Evolutionary conservation across 805 yeast species (phyloP), one percentile per base, ranked within the genome.

Genomic region (Kregervanrija delftensis): DNA sequence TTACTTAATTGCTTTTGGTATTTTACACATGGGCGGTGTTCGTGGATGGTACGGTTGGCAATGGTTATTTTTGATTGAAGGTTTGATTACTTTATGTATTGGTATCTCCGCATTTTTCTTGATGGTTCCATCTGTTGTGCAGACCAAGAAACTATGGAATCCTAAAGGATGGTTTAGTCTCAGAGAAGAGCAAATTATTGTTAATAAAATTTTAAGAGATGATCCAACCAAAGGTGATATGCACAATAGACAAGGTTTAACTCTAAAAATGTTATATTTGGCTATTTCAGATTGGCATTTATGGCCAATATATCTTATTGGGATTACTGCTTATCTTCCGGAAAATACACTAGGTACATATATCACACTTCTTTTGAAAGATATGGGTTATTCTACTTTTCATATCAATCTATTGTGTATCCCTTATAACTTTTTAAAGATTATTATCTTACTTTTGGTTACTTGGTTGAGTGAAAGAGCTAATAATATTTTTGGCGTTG

Each of bases 11-110:
- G 66, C 79, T 0, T 76, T 69, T 49, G 87, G 79, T 2, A 60
- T 81, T 35, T 65, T 79, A 41, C 69, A 68, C 44, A 63, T 81
- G 60, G 63, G 75, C 31, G 79, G 77, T 13, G 47, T 54, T 2
- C 48, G 51, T 12, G 72, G 77, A 4, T 61, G 66, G 56, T 63
- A 61, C 9, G 83, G 83, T 17, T 83, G 88, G 88, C 67, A 74
- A 43, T 83, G 82, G 79, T 64, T 83, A 16, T 83, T 83, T 50
- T 55, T 83, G 14, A 68, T 83, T 43, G 86, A 81, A 56, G 88
- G 89, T 4, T 42, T 72, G 5, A 53, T 79, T 37, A 80, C 88
- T 2, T 59, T 80, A 5, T 14, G 56, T 2, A 67, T 83, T 49
- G 88, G 87, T 1, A 60, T 65, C 41, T 51, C 60, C 39, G 42